Base-by-base conservation (phyloP, 768 basidiomycete species). In the Suillus plorans region DNA sequence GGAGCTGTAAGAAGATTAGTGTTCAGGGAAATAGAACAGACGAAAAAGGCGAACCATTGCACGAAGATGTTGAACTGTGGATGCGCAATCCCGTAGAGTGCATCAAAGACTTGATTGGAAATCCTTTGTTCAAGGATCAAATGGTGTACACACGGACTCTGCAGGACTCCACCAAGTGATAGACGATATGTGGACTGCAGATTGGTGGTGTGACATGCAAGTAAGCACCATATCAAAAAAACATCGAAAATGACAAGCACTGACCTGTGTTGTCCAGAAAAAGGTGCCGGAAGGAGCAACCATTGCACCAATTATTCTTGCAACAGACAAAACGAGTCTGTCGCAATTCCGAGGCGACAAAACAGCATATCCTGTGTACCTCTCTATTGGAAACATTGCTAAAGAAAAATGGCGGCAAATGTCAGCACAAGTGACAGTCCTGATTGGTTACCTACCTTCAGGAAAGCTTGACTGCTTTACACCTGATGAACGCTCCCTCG, bases 271-370 rank as follows among this genome's bases (percentile, higher is more conserved):
- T 20, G 42, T 8, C 18, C 42, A 44, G 18, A 44, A 44, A 44
- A 0, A 44, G 18, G 0, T 44, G 7, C 42, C 18, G 0, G 16
- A 44, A 44, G 18, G 42, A 8, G 42, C 18, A 1, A 44, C 18
- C 18, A 44, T 44, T 3, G 18, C 7, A 4, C 42, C 42, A 7
- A 3, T 44, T 16, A 44, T 44, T 8, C 42, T 44, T 8, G 18
- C 42, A 20, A 7, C 42, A 0, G 82, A 85, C 69, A 84, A 84
- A 59, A 84, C 81, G 0, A 73, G 77, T 60, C 69, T 84, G 0
- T 80, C 80, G 0, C 64, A 70, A 1, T 81, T 84, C 63, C 66
- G 72, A 8, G 68, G 77, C 2, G 78, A 81, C 37, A 70, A 70
- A 61, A 22, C 63, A 7, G 74, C 69, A 31, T 72, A 66, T 57